Base-by-base conservation (phyloP, 164 flowering plant genomes). In the Tinospora cordifolia region DNA sequence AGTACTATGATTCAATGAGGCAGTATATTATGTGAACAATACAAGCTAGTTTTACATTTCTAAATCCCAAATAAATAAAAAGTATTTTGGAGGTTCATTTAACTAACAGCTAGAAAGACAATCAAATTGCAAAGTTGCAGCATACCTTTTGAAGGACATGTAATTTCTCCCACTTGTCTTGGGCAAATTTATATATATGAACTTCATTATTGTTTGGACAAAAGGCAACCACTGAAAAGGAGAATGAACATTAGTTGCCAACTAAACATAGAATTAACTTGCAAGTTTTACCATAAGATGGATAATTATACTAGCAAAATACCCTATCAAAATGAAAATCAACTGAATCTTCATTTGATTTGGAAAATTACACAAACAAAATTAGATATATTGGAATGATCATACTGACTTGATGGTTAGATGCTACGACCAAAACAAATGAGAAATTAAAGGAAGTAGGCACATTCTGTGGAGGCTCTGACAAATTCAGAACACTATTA, bases 191-290 rank as follows among this genome's bases (percentile, higher is more conserved):
- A 75, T 88, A 90, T 41, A 93, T 90, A 77, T 91, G 94, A 75
- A 93, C 94, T 84, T 93, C 98, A 76, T 81, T 84, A 67, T 79
- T 93, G 78, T 90, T 91, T 6, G 98, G 98, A 77, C 93, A 93
- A 66, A 93, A 74, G 34, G 98, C 97, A 75, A 93, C 80, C 97
- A 91, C 98, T 93, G 63, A 75, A 79, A 74, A 63, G 68, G 25
- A 66, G 69, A 11, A 66, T 11, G 46, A 26, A 13, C 25, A 49
- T 59, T 65, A 63, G 34, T 25, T 54, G 65, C 69, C 63, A 46
- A 67, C 22, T 60, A 2, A 30, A 19, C 40, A 27, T 21, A n/a
- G 27, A 30, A 24, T 0, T 38, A 66, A 38, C 7, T 12, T 30
- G 17, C 15, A 60, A 27, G 24, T 58, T 30, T 30, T 30, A 30